Conservation (phyloP, 2,329 filamentous ascomycete species). For the Cladosporium sp. region DNA sequence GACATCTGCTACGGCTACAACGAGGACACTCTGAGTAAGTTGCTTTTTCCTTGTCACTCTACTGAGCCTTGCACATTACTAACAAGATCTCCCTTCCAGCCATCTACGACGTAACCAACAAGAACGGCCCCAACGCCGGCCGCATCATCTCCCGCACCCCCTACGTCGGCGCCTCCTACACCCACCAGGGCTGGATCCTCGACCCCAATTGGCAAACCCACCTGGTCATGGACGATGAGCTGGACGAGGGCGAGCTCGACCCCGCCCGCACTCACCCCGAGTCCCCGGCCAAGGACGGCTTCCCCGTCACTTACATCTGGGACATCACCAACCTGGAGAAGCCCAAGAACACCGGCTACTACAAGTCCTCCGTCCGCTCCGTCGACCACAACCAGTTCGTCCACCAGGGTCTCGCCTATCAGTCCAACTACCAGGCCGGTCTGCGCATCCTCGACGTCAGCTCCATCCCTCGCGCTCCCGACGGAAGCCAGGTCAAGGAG, state of each 20-base stretch:
- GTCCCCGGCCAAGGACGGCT: slow-evolving; percentile 33
- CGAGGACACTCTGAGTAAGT: slow-evolving; percentile 39
- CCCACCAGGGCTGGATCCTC: slow-evolving; percentile 52
- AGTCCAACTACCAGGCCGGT: slow-evolving; percentile 35
- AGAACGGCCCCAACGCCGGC: slow-evolving; percentile 25
- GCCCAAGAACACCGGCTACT: slow-evolving; percentile 39
- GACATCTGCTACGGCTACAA: slow-evolving; percentile 53
- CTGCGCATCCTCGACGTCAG: slow-evolving; percentile 34
- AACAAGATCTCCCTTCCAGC: slow-evolving; percentile 13
- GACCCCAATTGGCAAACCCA: slow-evolving; percentile 43
- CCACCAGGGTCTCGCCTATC: slow-evolving; percentile 34
- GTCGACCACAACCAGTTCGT: slow-evolving; percentile 43
- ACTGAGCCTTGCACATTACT: neutral
- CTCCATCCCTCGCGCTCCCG: slow-evolving; percentile 37
- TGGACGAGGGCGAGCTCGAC: slow-evolving; percentile 44
- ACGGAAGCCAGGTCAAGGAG: slow-evolving; percentile 44
- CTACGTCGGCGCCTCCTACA: slow-evolving; percentile 48
- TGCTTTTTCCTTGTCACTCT: neutral
- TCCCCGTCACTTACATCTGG: slow-evolving; percentile 37
- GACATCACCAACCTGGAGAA: slow-evolving; percentile 43
- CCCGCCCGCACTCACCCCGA: slow-evolving; percentile 20
- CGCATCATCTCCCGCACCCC: slow-evolving; percentile 46
- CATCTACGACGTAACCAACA: slow-evolving; percentile 45
- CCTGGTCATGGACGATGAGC: slow-evolving; percentile 51
- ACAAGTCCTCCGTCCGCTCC: slow-evolving; percentile 32